Conservation (phyloP, 2,329 filamentous ascomycete genomes). For the Apiospora marii region DNA sequence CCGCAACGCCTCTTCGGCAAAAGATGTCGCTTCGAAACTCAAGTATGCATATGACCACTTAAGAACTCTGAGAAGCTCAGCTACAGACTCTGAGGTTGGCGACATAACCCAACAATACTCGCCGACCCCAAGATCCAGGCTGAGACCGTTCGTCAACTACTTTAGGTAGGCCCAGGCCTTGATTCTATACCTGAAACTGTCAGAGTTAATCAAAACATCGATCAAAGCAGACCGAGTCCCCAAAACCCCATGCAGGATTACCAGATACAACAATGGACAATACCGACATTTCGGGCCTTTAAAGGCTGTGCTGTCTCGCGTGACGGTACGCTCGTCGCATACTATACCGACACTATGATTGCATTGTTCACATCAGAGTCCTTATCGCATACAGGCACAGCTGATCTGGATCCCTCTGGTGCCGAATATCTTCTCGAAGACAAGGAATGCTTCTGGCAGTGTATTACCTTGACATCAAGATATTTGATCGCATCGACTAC, state of each 20-base stretch:
- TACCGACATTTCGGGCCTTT: not conserved
- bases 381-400: not conserved
- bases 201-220: not conserved
- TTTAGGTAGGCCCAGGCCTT: not conserved
- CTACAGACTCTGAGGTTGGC: not conserved
- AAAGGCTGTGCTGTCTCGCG: conserved; percentile 12
- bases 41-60: conserved; percentile 7
- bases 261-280: conserved; percentile 3
- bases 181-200: too few species aligned
- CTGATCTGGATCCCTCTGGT: not conserved
- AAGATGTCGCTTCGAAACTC: conserved; percentile 3
- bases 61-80: not conserved
- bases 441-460: conserved; percentile 8
- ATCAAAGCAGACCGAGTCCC: not conserved
- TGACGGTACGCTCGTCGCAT: conserved; percentile 10
- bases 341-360: conserved; percentile 16
- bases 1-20: not conserved
- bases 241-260: conserved; percentile 9
- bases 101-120: not conserved
- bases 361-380: conserved; percentile 6
- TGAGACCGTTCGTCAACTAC: not conserved
- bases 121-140: not conserved
- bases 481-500: conserved; percentile 16
- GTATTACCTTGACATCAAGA: conserved; percentile 1
- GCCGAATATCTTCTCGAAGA: conserved; percentile 5